Evolutionary conservation across 169 alveolate species (phyloP).

Genomic region (Plasmodium coatneyi): DNA sequence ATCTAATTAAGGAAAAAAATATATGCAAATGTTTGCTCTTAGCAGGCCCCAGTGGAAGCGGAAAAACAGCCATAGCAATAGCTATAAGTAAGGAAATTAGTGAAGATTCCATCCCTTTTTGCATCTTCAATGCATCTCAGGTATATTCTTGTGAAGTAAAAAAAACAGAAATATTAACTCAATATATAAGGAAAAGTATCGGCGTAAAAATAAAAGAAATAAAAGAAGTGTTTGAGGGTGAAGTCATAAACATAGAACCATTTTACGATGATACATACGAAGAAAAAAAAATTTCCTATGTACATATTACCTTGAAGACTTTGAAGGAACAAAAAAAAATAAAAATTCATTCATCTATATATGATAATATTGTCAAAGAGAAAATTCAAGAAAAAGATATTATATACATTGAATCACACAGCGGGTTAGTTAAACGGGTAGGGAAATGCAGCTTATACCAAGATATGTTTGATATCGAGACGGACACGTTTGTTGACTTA

Average conservation of each 20-base stretch:
- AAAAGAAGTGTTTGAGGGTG: slow-evolving; percentile 94
- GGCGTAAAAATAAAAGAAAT: slow-evolving; percentile 98
- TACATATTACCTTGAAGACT: slow-evolving; percentile 95
- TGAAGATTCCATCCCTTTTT: slow-evolving; percentile 75
- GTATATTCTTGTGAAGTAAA: slow-evolving; percentile 76
- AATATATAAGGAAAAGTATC: slow-evolving; percentile 94
- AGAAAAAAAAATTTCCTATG: slow-evolving; percentile 94
- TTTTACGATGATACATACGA: slow-evolving; percentile 72
- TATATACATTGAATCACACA: slow-evolving; percentile 97
- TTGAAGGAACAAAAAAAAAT: slow-evolving; percentile 98
- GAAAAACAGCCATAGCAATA: slow-evolving; percentile 99
- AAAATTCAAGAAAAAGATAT: slow-evolving; percentile 97
- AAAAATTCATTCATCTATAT: slow-evolving; percentile 97
- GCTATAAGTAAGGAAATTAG: slow-evolving; percentile 99
- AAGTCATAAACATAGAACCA: slow-evolving; percentile 79
- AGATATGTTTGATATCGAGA: slow-evolving; percentile 97
- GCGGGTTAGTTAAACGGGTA: slow-evolving; percentile 97
- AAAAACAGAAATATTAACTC: slow-evolving; percentile 76
- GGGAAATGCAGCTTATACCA: slow-evolving; percentile 97
- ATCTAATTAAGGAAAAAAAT: slow-evolving; percentile 96
- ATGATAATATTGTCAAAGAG: slow-evolving; percentile 97
- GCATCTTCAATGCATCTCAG: slow-evolving; percentile 75
- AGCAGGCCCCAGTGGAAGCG: slow-evolving; percentile 99
- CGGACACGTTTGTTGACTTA: slow-evolving; percentile 96
- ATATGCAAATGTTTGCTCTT: slow-evolving; percentile 88